Conservation (phyloP, 2,329 filamentous ascomycete genomes). For the Colletotrichum siamense region DNA sequence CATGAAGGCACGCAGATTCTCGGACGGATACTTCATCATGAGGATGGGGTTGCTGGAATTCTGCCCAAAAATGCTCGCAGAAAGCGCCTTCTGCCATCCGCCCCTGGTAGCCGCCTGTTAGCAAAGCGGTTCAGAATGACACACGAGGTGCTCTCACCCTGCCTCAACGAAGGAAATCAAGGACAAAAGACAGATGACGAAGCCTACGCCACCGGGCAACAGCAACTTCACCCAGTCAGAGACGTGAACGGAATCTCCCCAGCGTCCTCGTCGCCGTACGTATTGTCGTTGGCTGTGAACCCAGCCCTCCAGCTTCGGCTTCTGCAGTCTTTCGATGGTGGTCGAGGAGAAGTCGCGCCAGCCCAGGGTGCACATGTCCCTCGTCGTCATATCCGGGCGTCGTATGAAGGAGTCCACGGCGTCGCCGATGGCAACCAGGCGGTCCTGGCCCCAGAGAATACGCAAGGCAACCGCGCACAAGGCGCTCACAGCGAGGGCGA, state of each 20-base stretch:
- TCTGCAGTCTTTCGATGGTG: no score
- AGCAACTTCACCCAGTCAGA: not conserved
- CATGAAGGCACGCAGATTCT: not conserved
- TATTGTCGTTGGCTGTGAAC: not conserved
- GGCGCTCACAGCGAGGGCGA: not conserved
- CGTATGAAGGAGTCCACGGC: not conserved
- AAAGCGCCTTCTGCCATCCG: not conserved
- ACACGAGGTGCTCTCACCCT: not conserved
- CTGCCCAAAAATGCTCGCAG: not conserved
- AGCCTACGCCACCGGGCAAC: not conserved
- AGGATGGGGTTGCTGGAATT: not conserved
- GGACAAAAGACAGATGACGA: not conserved
- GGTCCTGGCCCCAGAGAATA: not conserved
- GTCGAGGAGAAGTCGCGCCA: not conserved
- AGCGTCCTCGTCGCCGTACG: not conserved
- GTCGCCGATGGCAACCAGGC: not conserved
- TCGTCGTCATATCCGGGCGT: not conserved
- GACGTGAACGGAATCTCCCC: not conserved
- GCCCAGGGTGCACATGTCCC: not conserved
- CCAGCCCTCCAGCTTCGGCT: not conserved
- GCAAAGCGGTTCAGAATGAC: not conserved
- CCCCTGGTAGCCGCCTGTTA: not conserved
- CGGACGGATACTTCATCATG: not conserved
- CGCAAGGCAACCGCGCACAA: not conserved
- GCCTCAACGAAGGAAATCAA: not conserved